A percentile compares a stretch with the other conserved stretches of the same genome.
phyloP scores from a whole-genome alignment of 2,329 filamentous ascomycete genomes.

The Hymenoscyphus linearis region DNA sequence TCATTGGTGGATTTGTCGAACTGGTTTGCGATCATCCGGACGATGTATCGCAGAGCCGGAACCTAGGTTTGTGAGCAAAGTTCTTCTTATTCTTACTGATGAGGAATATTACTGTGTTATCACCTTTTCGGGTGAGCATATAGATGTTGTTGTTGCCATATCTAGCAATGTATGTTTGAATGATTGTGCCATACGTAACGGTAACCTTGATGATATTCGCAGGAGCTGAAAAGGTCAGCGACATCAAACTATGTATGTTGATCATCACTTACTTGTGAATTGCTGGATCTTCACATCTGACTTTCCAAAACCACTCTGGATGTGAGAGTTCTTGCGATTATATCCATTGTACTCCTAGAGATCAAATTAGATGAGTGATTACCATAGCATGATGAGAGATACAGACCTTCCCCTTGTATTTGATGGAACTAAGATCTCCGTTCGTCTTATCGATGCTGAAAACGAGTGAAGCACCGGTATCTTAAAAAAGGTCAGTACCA shows the following conservation, averaged over 20 bases:
- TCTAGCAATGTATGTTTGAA: constrained; percentile 34
- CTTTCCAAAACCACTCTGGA: not conserved
- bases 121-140: constrained; percentile 37
- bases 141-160: constrained; percentile 38
- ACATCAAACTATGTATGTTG: too few species aligned
- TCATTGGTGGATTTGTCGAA: constrained; percentile 8
- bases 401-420: constrained; percentile 28
- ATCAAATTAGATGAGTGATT: too few species aligned
- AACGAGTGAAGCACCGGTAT: constrained; percentile 31
- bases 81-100: not conserved
- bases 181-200: constrained; percentile 32
- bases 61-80: not conserved
- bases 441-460: constrained; percentile 34
- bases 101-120: constrained; percentile 3
- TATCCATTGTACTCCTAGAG: constrained; percentile 1
- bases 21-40: constrained; percentile 7
- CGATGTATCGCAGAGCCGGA: constrained; percentile 13
- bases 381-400: not conserved
- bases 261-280: not conserved
- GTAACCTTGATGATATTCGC: constrained; percentile 35
- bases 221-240: constrained; percentile 4
- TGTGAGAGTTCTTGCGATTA: not conserved
- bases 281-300: not conserved
- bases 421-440: constrained; percentile 34
- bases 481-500: constrained; percentile 11